phyloP scores from a whole-genome alignment of 768 basidiomycete genomes.

The Sarcodon sp. region DNA sequence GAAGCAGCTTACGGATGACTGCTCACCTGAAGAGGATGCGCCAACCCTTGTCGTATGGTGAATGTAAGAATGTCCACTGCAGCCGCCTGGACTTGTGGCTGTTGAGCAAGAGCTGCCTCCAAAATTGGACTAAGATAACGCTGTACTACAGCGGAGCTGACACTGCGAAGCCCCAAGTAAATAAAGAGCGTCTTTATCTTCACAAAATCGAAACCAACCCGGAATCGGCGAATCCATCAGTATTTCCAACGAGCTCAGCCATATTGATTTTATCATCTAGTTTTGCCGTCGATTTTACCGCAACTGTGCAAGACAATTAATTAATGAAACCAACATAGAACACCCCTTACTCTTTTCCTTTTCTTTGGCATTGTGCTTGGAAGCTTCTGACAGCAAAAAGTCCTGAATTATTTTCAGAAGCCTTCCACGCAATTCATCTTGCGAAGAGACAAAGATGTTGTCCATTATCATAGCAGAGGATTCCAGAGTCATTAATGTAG shows the following conservation, averaged over 20 bases:
- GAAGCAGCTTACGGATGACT: neutral
- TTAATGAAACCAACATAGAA: neutral
- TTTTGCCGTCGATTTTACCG: constrained; percentile 27
- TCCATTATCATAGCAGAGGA: constrained; percentile 82
- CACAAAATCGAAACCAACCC: constrained; percentile 41
- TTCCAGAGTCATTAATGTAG: constrained; percentile 78
- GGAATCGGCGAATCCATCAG: constrained; percentile 92
- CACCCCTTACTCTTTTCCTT: constrained; percentile 32
- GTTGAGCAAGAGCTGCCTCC: constrained; percentile 63
- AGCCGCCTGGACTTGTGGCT: constrained; percentile 58
- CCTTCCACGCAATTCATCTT: constrained; percentile 60
- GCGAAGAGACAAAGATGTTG: constrained; percentile 62
- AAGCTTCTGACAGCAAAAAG: constrained; percentile 74
- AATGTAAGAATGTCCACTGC: constrained; percentile 89
- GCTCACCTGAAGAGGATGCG: constrained; percentile 81
- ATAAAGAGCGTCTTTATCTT: neutral
- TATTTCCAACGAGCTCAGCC: constrained; percentile 90
- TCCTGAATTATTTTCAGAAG: constrained; percentile 85
- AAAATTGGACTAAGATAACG: constrained; percentile 80
- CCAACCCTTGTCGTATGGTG: constrained; percentile 89
- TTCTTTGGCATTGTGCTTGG: constrained; percentile 61
- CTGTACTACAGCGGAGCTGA: constrained; percentile 90
- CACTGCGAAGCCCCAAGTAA: constrained; percentile 30
- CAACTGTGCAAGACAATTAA: neutral
- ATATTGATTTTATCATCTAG: constrained; percentile 56